Percentiles rank a stretch among this genome's conserved stretches.
phyloP scores from a whole-genome alignment of 2,329 filamentous ascomycete genomes.

The Sarocladium kiliense region DNA sequence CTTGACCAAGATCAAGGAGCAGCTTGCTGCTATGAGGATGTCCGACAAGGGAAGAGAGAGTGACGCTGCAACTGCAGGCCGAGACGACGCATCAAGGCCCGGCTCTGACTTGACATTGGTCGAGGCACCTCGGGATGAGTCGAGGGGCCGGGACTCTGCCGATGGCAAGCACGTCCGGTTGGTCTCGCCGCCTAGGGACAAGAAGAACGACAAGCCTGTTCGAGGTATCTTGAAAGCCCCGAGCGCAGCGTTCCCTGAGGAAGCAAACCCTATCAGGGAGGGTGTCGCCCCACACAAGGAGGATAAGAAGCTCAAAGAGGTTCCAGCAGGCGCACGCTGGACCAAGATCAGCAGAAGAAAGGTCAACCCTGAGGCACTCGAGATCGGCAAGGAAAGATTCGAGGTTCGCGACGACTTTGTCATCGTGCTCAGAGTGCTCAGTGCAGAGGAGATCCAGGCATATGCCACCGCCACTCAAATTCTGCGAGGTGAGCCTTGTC shows the following conservation, averaged over 20 bases:
- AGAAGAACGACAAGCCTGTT: conserved; percentile 56
- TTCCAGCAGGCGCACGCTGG: conserved; percentile 78
- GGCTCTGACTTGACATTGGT: conserved; percentile 10
- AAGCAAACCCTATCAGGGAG: conserved; percentile 76
- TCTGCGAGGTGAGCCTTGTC: conserved; percentile 61
- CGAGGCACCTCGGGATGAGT: conserved; percentile 24
- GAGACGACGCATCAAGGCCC: conserved; percentile 11
- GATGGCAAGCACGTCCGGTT: conserved; percentile 50
- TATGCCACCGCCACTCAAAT: conserved; percentile 78
- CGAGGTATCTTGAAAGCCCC: conserved; percentile 85
- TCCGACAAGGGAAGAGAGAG: neutral
- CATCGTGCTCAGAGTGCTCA: conserved; percentile 83
- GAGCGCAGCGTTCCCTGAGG: conserved; percentile 78
- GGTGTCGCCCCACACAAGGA: conserved; percentile 94
- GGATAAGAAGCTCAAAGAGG: conserved; percentile 64
- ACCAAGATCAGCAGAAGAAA: conserved; percentile 86
- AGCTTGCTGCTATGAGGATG: conserved; percentile 38
- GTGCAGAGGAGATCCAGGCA: conserved; percentile 82
- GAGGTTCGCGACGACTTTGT: conserved; percentile 92
- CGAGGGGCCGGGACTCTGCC: conserved; percentile 12
- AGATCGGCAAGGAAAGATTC: conserved; percentile 82
- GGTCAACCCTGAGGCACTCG: conserved; percentile 84
- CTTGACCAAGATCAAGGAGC: conserved; percentile 44
- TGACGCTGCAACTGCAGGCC: neutral
- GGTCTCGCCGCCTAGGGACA: conserved; percentile 64